Percentiles rank a stretch among this genome's conserved stretches.
phyloP scores from a whole-genome alignment of 1,284 basidiomycete genomes.

The Ustilago hordei region DNA sequence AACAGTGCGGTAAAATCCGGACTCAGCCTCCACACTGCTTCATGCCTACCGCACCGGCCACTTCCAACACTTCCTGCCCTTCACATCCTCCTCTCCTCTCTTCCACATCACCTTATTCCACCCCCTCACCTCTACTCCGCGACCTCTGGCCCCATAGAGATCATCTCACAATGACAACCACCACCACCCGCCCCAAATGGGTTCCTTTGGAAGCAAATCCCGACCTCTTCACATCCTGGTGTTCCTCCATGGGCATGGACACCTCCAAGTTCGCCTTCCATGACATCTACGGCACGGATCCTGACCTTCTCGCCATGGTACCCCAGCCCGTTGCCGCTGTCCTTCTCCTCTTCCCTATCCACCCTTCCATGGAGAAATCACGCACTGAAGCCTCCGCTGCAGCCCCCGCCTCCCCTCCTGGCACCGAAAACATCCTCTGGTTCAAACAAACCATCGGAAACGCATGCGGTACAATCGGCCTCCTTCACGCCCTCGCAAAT shows the following conservation, averaged over 20 bases:
- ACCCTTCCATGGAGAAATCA: constrained; percentile 68
- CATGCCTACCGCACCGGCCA: constrained; percentile 1
- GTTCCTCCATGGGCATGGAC: constrained; percentile 60
- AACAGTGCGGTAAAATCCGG: neutral
- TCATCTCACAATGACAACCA: neutral
- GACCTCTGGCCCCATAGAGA: neutral
- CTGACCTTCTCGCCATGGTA: constrained; percentile 72
- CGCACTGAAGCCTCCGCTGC: constrained; percentile 45
- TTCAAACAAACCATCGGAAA: constrained; percentile 69
- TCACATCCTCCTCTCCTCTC: neutral
- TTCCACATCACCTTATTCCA: neutral
- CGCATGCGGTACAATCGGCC: constrained; percentile 69
- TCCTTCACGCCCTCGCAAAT: constrained; percentile 67
- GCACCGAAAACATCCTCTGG: constrained; percentile 46
- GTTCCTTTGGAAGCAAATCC: constrained; percentile 69
- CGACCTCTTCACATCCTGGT: constrained; percentile 66
- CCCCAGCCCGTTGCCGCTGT: constrained; percentile 72
- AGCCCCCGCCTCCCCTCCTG: constrained; percentile 17
- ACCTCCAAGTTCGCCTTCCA: constrained; percentile 70
- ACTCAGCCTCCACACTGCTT: neutral
- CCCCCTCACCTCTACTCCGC: neutral
- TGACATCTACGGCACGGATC: constrained; percentile 72
- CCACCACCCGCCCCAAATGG: constrained; percentile 52
- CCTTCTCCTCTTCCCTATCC: constrained; percentile 71
- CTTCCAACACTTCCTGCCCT: neutral